Base-by-base conservation (phyloP, 2,329 filamentous ascomycete genomes). In the Aspergillus glaucus region DNA sequence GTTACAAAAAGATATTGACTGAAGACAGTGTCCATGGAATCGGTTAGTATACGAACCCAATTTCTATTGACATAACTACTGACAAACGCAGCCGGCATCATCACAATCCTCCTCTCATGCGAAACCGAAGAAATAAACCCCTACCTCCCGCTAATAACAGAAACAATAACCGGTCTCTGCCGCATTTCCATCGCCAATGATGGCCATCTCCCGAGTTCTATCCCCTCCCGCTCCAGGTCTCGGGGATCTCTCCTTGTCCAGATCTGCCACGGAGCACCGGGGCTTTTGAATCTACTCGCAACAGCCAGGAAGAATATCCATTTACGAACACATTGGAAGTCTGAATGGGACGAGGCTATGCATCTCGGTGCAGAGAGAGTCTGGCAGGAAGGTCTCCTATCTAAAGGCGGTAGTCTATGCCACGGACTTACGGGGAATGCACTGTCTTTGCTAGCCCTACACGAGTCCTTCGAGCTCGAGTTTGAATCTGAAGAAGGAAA, bases 401-500 rank as follows among this genome's bases (percentile, higher is more conserved):
- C 62, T 8, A 73, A 73, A 50, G 70, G 70, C 6, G 69, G 68
- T 0, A 62, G 68, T 22, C 42, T 73, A 5, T 73, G 70, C 44
- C 70, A 73, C 45, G 70, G 70, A 0, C 63, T 71, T 34, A 56
- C 68, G 1, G 70, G 70, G 9, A 73, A 73, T 50, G 68, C 65
- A 32, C 72, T 67, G 68, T 58, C 70, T 8, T 54, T 69, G 45
- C 53, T 73, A 1, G 48, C 65, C 17, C 54, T 72, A 4, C 64
- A 71, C 48, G 60, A 70, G 44, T 49, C 49, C 14, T 67, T 64
- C 30, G 64, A 70, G 32, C 66, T 69, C 39, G 56, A 62, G 12
- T 42, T 52, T 1, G 50, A 56, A 3, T 47, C 43, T 5, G 54
- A 62, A 6, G 44, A 60, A 2, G 45, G 55, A 5, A 50, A 50